Evolutionary conservation across 2,329 filamentous ascomycete species (phyloP).

Genomic region (Atkinsonella texensis): DNA sequence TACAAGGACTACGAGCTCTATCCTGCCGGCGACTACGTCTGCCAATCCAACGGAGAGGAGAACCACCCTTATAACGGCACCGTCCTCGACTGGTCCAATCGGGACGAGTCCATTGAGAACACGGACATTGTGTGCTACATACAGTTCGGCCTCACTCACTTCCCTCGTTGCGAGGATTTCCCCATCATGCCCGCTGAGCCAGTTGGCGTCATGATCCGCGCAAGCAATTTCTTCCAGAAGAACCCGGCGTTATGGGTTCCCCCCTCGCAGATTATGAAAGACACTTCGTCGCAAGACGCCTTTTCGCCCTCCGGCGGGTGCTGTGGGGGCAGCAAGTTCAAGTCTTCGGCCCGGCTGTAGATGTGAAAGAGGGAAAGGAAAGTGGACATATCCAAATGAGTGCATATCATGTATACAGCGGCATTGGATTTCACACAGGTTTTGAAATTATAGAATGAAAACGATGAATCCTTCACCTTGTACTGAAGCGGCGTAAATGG

Average conservation of each 20-base stretch:
- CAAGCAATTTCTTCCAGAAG: conserved; percentile 38
- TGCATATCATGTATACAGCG: too few relatives aligned
- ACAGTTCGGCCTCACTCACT: conserved; percentile 43
- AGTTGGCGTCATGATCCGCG: conserved; percentile 34
- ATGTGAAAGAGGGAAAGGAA: background rate
- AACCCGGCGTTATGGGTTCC: conserved; percentile 41
- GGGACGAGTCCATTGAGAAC: conserved; percentile 37
- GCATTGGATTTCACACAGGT: too few relatives aligned
- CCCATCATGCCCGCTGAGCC: conserved; percentile 56
- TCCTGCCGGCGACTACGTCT: conserved; percentile 30
- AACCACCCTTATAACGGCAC: conserved; percentile 9
- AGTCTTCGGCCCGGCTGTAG: conserved; percentile 11
- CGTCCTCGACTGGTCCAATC: conserved; percentile 34
- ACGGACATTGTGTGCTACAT: conserved; percentile 40
- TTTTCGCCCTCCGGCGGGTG: conserved; percentile 6
- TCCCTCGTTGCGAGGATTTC: conserved; percentile 53
- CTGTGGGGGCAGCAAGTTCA: conserved; percentile 7
- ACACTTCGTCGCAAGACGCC: conserved; percentile 10
- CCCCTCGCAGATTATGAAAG: conserved; percentile 26
- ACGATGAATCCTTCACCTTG: too few relatives aligned
- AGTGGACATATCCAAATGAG: background rate
- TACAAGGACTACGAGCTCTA: conserved; percentile 30
- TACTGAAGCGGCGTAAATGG: too few relatives aligned
- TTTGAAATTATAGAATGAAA: too few relatives aligned
- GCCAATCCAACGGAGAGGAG: conserved; percentile 30